phyloP scores from a whole-genome alignment of 1,139 yeast genomes.

The Geotrichum siamense region DNA sequence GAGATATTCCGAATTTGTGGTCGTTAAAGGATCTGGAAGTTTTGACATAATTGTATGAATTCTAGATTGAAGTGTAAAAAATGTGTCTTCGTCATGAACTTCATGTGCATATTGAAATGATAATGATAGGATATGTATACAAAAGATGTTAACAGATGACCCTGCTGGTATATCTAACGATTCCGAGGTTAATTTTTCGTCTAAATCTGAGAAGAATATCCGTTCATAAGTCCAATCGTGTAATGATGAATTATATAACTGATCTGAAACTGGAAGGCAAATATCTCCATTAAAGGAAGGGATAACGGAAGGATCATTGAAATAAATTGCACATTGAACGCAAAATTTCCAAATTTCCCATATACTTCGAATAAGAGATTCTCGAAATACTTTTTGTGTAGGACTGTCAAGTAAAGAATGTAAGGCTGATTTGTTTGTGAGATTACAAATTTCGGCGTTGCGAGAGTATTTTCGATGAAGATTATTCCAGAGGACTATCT shows the following conservation, averaged over 20 bases:
- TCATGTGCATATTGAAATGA: neutral
- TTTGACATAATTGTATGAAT: neutral
- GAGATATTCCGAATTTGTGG: neutral
- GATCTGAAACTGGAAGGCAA: slow-evolving; percentile 21
- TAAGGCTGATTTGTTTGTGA: neutral
- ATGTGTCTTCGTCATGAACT: neutral
- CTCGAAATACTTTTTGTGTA: slow-evolving; percentile 20
- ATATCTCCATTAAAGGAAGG: slow-evolving; percentile 22
- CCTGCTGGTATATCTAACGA: neutral
- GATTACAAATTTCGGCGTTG: slow-evolving; percentile 5
- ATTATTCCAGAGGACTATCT: slow-evolving; percentile 13
- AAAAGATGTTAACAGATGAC: neutral
- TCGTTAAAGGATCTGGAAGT: neutral
- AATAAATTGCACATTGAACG: slow-evolving; percentile 17
- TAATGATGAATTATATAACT: slow-evolving; percentile 19
- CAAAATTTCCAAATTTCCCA: slow-evolving; percentile 23
- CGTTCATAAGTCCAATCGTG: slow-evolving; percentile 20
- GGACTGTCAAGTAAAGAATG: neutral
- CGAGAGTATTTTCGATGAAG: slow-evolving; percentile 11
- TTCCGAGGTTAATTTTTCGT: neutral
- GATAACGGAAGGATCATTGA: slow-evolving; percentile 5
- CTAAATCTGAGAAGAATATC: slow-evolving; percentile 16
- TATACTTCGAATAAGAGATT: slow-evolving; percentile 21
- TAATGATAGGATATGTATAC: neutral
- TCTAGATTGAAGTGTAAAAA: neutral